phyloP scores from a whole-genome alignment of 176 grass and related monocot genomes.

The Musa beccarii region DNA sequence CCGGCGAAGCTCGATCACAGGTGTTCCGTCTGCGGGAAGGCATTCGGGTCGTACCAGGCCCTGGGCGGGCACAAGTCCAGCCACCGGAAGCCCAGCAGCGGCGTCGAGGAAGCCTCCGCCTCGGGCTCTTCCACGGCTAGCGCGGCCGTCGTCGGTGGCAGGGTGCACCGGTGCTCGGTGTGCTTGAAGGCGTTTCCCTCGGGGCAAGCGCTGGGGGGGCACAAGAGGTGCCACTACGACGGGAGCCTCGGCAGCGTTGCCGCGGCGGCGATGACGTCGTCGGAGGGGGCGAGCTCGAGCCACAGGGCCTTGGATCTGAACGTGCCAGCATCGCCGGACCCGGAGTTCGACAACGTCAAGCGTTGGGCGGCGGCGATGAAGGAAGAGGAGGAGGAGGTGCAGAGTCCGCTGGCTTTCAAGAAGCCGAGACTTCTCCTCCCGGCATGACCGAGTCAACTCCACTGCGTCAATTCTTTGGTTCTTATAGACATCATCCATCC shows the following conservation, averaged over 20 bases:
- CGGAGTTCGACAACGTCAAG: constrained; percentile 26
- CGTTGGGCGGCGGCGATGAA: constrained; percentile 34
- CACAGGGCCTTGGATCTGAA: constrained; percentile 84
- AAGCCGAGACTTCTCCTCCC: constrained; percentile 78
- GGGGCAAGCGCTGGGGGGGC: constrained; percentile 86
- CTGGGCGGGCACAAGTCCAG: constrained; percentile 95
- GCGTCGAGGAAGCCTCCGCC: constrained; percentile 36
- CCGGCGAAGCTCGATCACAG: constrained; percentile 35
- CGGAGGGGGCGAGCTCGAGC: constrained; percentile 55
- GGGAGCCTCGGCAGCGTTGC: constrained; percentile 27
- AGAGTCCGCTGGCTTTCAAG: constrained; percentile 91
- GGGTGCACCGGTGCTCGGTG: constrained; percentile 78
- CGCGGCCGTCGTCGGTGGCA: neutral
- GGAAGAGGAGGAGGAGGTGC: constrained; percentile 91
- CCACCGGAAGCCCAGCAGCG: constrained; percentile 49
- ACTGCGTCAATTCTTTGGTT: too few species aligned
- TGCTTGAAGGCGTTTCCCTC: constrained; percentile 80
- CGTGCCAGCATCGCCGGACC: constrained; percentile 67
- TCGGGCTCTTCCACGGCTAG: constrained; percentile 17
- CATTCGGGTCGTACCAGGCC: constrained; percentile 83
- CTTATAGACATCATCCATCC: too few species aligned
- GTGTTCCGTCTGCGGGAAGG: constrained; percentile 87
- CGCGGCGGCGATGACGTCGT: constrained; percentile 11
- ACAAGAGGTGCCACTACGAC: constrained; percentile 98
- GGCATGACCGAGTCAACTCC: constrained; percentile 15